Evolutionary conservation across 2,329 filamentous ascomycete species (phyloP), one percentile per base, ranked within the genome.

Genomic region (Penicillium rolfsii): DNA sequence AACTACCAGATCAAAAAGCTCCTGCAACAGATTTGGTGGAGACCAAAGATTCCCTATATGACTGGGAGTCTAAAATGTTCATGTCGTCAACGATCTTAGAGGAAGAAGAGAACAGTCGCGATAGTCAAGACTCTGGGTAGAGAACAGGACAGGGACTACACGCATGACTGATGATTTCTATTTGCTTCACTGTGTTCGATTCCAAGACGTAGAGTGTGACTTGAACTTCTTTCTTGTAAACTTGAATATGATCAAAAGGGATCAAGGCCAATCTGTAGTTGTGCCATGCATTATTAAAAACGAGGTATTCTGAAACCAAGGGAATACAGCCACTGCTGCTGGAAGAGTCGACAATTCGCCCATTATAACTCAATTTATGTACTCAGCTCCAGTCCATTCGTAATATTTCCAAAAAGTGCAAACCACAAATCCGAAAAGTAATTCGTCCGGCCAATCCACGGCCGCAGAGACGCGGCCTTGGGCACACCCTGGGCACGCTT

Each of bases 31-130:
- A 52, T 3, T 43, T 55, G 56, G 28, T 58, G 64, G 57, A 63
- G 70, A 22, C 45, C 40, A 57, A 62, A 16, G 48, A 59, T 22
- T 50, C 58, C 24, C 30, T 60, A 12, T 59, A 63, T 26, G 62
- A 67, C 40, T 70, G 66, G 57, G 62, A 65, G 30, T 59, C 57
- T 1, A 62, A 66, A 54, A 59, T 45, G 41, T 59, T 69, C 41
- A 38, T 67, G 9, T 62, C 72, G 7, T 67, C 69, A 16, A 72
- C 71, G 0, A 75, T 75, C 4, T 36, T 74, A 30, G 73, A 76
- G 60, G 73, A 74, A 58, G 73, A 76, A 59, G 72, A 74, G 56
- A 67, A 59, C 33, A 70, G 64, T 49, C 54, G 67, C 33, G 63
- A 60, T 9, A 70, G 64, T 46, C 55, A 67, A 40, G 63, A 59